Percentiles rank a stretch among this genome's conserved stretches.
Conservation (phyloP, 2,329 filamentous ascomycete genomes). For the Penicillium sp. region DNA sequence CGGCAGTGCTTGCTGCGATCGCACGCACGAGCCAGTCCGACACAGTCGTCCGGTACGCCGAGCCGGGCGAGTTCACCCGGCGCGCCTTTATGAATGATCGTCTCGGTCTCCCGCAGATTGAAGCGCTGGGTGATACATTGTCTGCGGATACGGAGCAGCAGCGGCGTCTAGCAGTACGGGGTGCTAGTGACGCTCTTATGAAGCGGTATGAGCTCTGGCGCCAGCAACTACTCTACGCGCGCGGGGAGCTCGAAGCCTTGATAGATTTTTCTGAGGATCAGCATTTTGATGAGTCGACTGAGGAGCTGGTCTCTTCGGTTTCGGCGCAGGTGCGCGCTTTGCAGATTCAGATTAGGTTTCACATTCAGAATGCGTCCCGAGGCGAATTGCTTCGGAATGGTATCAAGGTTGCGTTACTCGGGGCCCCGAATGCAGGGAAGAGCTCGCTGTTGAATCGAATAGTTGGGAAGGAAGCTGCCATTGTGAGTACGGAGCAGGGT, state of each 20-base stretch:
- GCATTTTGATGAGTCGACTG: constrained; percentile 84
- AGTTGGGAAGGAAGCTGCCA: constrained; percentile 87
- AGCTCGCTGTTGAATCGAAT: constrained; percentile 87
- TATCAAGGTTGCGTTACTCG: constrained; percentile 78
- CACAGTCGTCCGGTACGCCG: constrained; percentile 68
- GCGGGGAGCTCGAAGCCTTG: constrained; percentile 87
- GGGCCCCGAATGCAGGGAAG: constrained; percentile 90
- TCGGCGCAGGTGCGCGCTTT: constrained; percentile 58
- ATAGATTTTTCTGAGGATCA: constrained; percentile 98
- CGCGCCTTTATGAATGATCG: constrained; percentile 83
- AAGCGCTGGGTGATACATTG: constrained; percentile 57
- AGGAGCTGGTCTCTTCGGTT: constrained; percentile 65
- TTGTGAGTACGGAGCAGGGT: constrained; percentile 86
- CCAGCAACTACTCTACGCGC: constrained; percentile 65
- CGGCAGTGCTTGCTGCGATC: constrained; percentile 75
- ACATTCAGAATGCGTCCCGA: constrained; percentile 70
- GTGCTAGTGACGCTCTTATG: constrained; percentile 63
- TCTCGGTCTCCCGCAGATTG: constrained; percentile 77
- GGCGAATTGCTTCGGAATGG: constrained; percentile 80
- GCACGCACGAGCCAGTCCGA: constrained; percentile 37
- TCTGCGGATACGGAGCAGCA: constrained; percentile 82
- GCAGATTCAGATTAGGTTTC: constrained; percentile 56
- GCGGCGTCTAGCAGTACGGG: constrained; percentile 75
- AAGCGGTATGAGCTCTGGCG: constrained; percentile 80
- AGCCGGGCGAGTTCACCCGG: constrained; percentile 90